Base-by-base conservation (phyloP, 495 filamentous ascomycete genomes). In the Tuber aestivum region DNA sequence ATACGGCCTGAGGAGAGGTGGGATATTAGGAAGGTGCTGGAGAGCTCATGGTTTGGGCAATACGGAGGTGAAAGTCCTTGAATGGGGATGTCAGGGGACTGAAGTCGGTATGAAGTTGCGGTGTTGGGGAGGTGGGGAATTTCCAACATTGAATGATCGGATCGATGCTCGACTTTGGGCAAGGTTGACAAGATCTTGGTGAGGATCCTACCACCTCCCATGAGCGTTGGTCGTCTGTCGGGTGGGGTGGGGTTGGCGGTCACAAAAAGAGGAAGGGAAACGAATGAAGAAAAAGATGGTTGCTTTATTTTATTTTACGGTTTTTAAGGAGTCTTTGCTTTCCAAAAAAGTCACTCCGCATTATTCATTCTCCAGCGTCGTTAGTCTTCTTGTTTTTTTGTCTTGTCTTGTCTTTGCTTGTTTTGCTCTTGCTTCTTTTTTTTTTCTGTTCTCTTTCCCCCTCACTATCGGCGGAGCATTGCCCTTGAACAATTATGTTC, bases 1-100 rank as follows among this genome's bases (percentile, higher is more conserved):
- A 87, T 89, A 87, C 80, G 88, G 41, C 80, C 82, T 42, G 79
- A 85, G 40, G 85, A 85, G 69, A 86, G 88, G 42, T 89, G 88
- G 87, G 86, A 85, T 70, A 86, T 90, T 56, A 83, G 86, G 45
- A 83, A 86, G 50, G 83, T 88, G n/a, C 82, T 92, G 32, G 84
- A 83, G 70, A 88, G 88, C 74, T 75, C 83, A 35, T 92, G 90
- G 90, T 84, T 92, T 42, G 82, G 80, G 42, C 79, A 77, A 32
- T 81, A 76, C 65, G 79, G 78, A 41, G 69, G 41, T 21, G 77
- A 78, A 32, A 80, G 78, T 18, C 78, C 78, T 73, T 80, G 44
- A 80, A 65, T 65, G 56, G 27, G 10, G 9, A 65, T 9, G 56
- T 32, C 10, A 6, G 56, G 12, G 56, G 56, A 65, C n/a, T 14